phyloP scores from a whole-genome alignment of 352 stramenopile genomes.

The Phytophthora citricola region DNA sequence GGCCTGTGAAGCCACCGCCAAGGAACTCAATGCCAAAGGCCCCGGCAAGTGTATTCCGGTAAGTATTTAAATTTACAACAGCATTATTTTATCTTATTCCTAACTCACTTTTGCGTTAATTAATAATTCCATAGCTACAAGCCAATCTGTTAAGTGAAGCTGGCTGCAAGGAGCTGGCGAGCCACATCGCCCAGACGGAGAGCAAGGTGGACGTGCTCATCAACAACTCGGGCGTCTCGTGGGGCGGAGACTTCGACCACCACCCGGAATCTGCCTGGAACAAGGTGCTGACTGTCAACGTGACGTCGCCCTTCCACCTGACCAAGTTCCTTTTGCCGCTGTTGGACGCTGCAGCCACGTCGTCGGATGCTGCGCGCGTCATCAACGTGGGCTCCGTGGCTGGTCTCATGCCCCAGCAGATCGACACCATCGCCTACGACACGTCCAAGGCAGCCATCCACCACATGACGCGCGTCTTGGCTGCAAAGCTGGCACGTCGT shows the following conservation, averaged over 20 bases:
- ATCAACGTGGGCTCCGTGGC: conserved; percentile 83
- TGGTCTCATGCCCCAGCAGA: conserved; percentile 85
- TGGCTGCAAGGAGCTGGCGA: conserved; percentile 54
- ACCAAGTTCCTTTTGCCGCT: conserved; percentile 91
- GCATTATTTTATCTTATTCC: background rate
- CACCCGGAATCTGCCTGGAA: conserved; percentile 83
- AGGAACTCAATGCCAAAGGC: conserved; percentile 68
- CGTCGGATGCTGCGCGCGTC: conserved; percentile 59
- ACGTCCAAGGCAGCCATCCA: conserved; percentile 95
- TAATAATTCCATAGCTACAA: conserved; percentile 31
- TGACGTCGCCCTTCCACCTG: conserved; percentile 96
- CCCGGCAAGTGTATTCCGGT: conserved; percentile 72
- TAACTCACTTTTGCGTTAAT: background rate
- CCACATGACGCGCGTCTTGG: conserved; percentile 94
- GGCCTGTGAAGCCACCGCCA: conserved; percentile 79
- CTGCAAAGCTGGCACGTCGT: conserved; percentile 88
- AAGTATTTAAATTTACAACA: background rate
- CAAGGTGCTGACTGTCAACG: conserved; percentile 95
- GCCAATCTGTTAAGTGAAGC: conserved; percentile 43
- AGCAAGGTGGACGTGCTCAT: conserved; percentile 92
- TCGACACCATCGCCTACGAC: conserved; percentile 94
- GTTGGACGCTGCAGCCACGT: conserved; percentile 73
- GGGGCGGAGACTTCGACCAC: conserved; percentile 52
- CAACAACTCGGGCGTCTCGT: conserved; percentile 92
- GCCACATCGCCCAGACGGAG: conserved; percentile 80